Evolutionary conservation across 495 filamentous ascomycete species (phyloP).

Genomic region (Amniculicola lignicola): DNA sequence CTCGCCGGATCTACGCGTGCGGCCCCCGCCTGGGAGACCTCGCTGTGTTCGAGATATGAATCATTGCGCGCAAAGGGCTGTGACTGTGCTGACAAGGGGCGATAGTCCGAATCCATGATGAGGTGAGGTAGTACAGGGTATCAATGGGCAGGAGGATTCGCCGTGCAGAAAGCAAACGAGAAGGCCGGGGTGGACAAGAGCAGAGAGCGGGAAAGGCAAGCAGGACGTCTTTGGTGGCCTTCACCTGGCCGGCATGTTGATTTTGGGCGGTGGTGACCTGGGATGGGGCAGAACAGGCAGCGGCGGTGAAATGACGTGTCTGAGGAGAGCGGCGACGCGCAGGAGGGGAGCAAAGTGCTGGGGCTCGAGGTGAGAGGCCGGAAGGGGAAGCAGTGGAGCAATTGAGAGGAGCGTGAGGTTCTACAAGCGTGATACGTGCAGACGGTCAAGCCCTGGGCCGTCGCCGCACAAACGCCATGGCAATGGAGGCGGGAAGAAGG

Average conservation of each 20-base stretch:
- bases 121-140: constrained; percentile 33
- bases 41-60: constrained; percentile 13
- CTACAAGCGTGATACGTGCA: constrained; percentile 34
- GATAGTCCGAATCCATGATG: constrained; percentile 30
- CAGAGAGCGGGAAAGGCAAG: not conserved
- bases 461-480: constrained; percentile 7
- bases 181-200: not conserved
- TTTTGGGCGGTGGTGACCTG: constrained; percentile 5
- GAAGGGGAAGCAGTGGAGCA: constrained; percentile 14
- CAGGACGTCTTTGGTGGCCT: not conserved
- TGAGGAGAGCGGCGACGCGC: constrained; percentile 1
- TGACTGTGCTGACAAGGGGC: constrained; percentile 21
- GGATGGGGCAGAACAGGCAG: constrained; percentile 18
- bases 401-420: constrained; percentile 29
- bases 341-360: constrained; percentile 4
- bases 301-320: constrained; percentile 24
- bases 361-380: constrained; percentile 5
- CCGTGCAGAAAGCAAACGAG: constrained; percentile 3
- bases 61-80: constrained; percentile 13
- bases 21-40: constrained; percentile 23
- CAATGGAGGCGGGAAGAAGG: constrained; percentile 15
- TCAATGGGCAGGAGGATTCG: constrained; percentile 17
- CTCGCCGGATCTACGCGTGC: constrained; percentile 32
- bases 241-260: constrained; percentile 24
- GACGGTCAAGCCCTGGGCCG: constrained; percentile 26